Conservation (phyloP, 768 basidiomycete species). For the Calocybe gangraenosa region DNA sequence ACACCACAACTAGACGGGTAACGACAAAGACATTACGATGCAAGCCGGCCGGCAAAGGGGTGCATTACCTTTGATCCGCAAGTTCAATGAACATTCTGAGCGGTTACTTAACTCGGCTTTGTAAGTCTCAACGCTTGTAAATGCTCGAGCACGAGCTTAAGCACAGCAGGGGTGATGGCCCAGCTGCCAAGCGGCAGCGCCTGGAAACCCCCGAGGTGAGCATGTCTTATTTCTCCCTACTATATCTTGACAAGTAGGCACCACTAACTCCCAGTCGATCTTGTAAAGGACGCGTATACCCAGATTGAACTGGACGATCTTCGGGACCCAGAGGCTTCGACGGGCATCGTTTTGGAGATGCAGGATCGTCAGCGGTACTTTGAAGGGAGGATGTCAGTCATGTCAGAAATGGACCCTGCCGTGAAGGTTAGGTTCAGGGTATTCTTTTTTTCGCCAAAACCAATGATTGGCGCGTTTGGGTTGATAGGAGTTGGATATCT, state of each 20-base stretch:
- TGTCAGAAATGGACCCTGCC: conserved; percentile 23
- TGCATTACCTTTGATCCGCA: conserved; percentile 87
- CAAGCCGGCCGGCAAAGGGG: conserved; percentile 86
- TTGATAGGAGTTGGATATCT: conserved; percentile 43
- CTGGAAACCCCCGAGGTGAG: conserved; percentile 39
- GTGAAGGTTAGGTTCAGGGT: conserved; percentile 21
- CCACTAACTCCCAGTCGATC: conserved; percentile 3
- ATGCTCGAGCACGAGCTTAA: conserved; percentile 1
- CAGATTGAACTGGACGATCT: conserved; percentile 87
- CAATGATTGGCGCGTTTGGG: conserved; percentile 1
- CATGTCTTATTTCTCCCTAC: background rate
- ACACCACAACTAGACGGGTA: conserved; percentile 63
- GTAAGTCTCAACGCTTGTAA: conserved; percentile 30
- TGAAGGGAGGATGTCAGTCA: conserved; percentile 52
- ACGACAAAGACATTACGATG: conserved; percentile 92
- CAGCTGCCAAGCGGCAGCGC: conserved; percentile 59
- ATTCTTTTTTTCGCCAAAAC: background rate
- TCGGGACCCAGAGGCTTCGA: conserved; percentile 58
- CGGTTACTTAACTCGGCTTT: conserved; percentile 77
- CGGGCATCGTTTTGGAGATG: conserved; percentile 82
- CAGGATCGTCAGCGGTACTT: conserved; percentile 82
- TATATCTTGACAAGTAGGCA: background rate
- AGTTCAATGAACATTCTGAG: conserved; percentile 98
- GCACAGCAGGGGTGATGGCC: conserved; percentile 46
- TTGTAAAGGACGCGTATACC: conserved; percentile 31